phyloP scores from a whole-genome alignment of 1,284 basidiomycete species.

The Pseudozyma flocculosa region DNA sequence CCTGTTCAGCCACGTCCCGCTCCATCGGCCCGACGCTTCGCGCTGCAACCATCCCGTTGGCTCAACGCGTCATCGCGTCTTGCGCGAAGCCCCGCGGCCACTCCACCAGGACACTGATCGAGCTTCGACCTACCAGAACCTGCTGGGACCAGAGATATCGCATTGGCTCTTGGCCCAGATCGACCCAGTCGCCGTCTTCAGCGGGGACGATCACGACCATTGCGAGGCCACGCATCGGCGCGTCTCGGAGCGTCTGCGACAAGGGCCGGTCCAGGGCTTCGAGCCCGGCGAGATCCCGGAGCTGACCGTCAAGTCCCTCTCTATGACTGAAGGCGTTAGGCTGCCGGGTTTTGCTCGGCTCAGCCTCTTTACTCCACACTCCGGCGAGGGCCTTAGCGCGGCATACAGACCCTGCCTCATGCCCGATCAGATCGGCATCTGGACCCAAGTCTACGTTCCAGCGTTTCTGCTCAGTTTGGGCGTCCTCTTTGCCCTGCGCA shows the following conservation, averaged over 20 bases:
- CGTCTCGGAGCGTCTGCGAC: background rate
- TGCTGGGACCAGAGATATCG: conserved; percentile 26
- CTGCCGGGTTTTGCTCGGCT: conserved; percentile 45
- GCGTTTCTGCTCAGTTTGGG: conserved; percentile 15
- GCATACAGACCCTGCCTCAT: conserved; percentile 42
- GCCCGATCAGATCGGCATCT: conserved; percentile 46
- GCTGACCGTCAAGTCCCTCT: conserved; percentile 48
- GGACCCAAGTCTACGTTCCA: conserved; percentile 36
- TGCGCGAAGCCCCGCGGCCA: conserved; percentile 23
- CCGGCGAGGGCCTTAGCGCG: background rate
- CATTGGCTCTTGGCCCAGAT: conserved; percentile 32
- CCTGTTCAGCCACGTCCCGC: conserved; percentile 45
- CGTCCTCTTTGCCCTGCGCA: conserved; percentile 4
- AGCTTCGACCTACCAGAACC: conserved; percentile 44
- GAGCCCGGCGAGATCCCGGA: conserved; percentile 23
- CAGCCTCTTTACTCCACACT: conserved; percentile 18
- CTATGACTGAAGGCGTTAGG: conserved; percentile 46
- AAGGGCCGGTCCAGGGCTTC: conserved; percentile 15
- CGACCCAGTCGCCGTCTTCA: conserved; percentile 37
- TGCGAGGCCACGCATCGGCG: conserved; percentile 40
- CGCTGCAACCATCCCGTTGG: conserved; percentile 25
- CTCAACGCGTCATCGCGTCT: conserved; percentile 24
- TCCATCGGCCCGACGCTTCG: conserved; percentile 19
- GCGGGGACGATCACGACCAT: conserved; percentile 52
- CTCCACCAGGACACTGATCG: conserved; percentile 41